A percentile compares a stretch with the other conserved stretches of the same genome.
phyloP scores from a whole-genome alignment of 805 yeast genomes.

The Phaffomyces antillensis region DNA sequence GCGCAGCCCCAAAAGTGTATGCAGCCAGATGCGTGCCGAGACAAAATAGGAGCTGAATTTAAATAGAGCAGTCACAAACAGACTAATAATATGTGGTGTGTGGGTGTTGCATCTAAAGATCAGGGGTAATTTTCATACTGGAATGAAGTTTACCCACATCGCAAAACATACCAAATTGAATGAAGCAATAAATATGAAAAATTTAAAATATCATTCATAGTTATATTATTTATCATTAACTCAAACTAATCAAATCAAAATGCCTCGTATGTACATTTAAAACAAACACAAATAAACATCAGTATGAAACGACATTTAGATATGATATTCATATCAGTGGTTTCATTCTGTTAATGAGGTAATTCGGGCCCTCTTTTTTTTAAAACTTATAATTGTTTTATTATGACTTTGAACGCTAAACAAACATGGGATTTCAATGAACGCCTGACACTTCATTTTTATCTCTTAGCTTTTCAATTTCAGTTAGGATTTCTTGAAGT shows the following conservation, averaged over 20 bases:
- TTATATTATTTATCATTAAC: neutral
- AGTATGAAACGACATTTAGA: too few relatives aligned
- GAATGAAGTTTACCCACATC: too few relatives aligned
- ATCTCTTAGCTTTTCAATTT: conserved; percentile 6
- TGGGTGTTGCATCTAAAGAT: too few relatives aligned
- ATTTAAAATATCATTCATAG: neutral
- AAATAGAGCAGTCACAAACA: too few relatives aligned
- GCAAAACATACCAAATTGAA: neutral
- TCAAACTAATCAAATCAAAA: conserved; percentile 15
- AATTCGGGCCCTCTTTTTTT: conserved; percentile 70
- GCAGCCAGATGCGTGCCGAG: too few relatives aligned
- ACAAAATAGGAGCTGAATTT: too few relatives aligned
- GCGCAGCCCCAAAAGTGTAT: too few relatives aligned
- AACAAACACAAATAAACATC: too few relatives aligned
- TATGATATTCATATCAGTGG: too few relatives aligned
- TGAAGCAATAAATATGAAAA: neutral
- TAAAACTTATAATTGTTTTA: neutral
- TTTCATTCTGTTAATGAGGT: conserved; percentile 24
- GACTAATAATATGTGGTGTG: neutral
- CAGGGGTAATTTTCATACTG: too few relatives aligned
- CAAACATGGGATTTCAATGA: conserved; percentile 43
- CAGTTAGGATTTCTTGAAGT: conserved; percentile 25
- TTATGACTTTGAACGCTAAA: conserved; percentile 6
- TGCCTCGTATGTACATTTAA: conserved; percentile 23
- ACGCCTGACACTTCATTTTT: conserved; percentile 81